Base-by-base conservation (phyloP, 139 green algal species). In the Eudorina sp. region DNA sequence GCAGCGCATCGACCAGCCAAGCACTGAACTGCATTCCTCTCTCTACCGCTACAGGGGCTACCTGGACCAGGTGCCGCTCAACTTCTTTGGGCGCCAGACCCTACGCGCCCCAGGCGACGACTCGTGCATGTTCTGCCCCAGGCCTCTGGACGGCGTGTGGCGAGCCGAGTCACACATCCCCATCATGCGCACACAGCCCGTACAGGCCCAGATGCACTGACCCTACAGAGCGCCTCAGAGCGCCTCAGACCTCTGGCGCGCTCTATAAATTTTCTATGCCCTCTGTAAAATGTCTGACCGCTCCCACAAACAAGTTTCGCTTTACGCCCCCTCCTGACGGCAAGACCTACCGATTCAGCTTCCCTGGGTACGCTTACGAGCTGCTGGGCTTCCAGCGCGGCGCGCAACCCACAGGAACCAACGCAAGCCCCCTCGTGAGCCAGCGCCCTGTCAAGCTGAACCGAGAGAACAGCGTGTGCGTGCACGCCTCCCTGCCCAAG, bases 241-340 rank as follows among this genome's bases (percentile, higher is more conserved):
- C n/a, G n/a, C 70, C 19, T 29, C 70, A 79, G 70, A 79, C 31
- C 70, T 58, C 41, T 79, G 2, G 7, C 11, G 70, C 2, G 70
- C 70, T 79, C 70, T 79, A 40, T 38, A 38, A 34, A 27, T 40
- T 79, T n/a, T n/a, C n/a, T n/a, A 76, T 76, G 38, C 68, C 16
- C 38, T 79, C 70, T 79, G 70, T 23, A 53, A 79, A 79, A 79
- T 79, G 70, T 79, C 70, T 79, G 70, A 79, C 70, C 70, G 70
- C 25, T 79, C 70, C 53, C 40, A 55, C 70, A 58, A n/a, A n/a
- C n/a, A n/a, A n/a, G n/a, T n/a, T n/a, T n/a, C n/a, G n/a, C n/a
- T n/a, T n/a, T n/a, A n/a, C n/a, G n/a, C n/a, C n/a, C n/a, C n/a
- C n/a, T n/a, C n/a, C n/a, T n/a, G n/a, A n/a, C n/a, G n/a, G n/a